phyloP scores from a whole-genome alignment of 2,329 filamentous ascomycete genomes.

The Fusarium globosum region DNA sequence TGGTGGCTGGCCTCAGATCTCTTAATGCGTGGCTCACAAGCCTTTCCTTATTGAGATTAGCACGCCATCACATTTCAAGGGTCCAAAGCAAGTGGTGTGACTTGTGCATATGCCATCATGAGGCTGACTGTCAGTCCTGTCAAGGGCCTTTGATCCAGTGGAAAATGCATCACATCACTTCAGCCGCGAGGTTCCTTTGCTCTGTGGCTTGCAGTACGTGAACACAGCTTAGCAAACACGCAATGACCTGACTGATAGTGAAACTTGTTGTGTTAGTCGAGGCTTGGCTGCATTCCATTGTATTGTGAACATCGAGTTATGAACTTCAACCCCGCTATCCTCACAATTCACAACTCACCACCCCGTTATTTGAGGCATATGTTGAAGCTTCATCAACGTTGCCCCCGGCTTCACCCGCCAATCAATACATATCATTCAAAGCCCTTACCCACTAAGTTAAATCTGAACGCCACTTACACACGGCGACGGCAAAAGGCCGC shows the following conservation, averaged over 20 bases:
- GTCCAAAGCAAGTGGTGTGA: constrained; percentile 39
- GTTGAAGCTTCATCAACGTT: constrained; percentile 3
- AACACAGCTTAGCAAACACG: neutral
- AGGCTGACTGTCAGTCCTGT: constrained; percentile 37
- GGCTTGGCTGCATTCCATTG: neutral
- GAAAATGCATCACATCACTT: constrained; percentile 8
- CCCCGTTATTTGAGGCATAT: constrained; percentile 15
- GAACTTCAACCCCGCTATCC: neutral
- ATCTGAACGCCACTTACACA: constrained; percentile 1
- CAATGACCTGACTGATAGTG: neutral
- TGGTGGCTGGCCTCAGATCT: constrained; percentile 43
- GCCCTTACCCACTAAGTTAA: constrained; percentile 14
- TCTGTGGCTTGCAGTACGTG: neutral
- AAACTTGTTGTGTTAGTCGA: constrained; percentile 1
- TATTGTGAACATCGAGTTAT: neutral
- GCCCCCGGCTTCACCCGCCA: constrained; percentile 11
- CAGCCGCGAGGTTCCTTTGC: neutral
- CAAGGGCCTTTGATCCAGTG: constrained; percentile 21
- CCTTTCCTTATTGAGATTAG: constrained; percentile 41
- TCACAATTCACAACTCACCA: neutral
- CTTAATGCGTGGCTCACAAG: constrained; percentile 33
- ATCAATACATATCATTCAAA: constrained; percentile 2
- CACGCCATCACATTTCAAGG: constrained; percentile 28
- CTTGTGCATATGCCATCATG: constrained; percentile 42
- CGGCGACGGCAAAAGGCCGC: constrained; percentile 5